Evolutionary conservation across 306 rosid species (phyloP), one percentile per base, ranked within the genome.

Genomic region (Cucurbita moschata): DNA sequence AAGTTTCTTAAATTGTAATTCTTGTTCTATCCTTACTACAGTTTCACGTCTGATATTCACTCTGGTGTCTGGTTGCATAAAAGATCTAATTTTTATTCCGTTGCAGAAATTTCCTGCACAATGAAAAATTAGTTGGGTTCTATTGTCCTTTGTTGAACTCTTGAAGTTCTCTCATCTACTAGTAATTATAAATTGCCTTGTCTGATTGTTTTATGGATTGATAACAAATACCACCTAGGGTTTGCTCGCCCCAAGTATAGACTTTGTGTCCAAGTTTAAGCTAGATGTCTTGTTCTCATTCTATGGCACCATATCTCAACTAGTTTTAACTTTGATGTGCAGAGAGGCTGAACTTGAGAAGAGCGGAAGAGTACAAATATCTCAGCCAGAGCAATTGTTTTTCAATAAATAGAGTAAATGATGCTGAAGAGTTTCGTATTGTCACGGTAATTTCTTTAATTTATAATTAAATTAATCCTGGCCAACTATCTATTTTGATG

Each of bases 341-440:
- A 95, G 99, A 88, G 81, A 87, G 76, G 83, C 81, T 95, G 77
- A 95, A 88, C 78, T 86, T 95, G 81, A 86, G 57, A 77, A 83
- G 68, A 79, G 96, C 74, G 8, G 85, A 87, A 50, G 96, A 89
- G 70, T 95, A 95, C 75, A 91, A 86, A 59, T 95, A 95, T 83
- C 82, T 95, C 79, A 85, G 82, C 76, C 99, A 91, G 85, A 95
- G 97, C 81, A 82, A 73, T 79, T 95, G 97, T 81, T 86, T 83
- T 80, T 91, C 95, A 79, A 81, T 95, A 83, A 54, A 70, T 5
- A 96, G 90, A 49, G 86, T 95, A 51, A 78, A 95, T 79, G 99
- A 95, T 82, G 91, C 96, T 14, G 96, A 91, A 77, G 88, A 95
- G 85, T 95, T 95, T 80, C 77, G 79, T 30, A 75, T 81, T 40